A percentile compares a stretch with the other conserved stretches of the same genome.
phyloP scores from a whole-genome alignment of 179 eudicot species.

The Actinidia arguta region DNA sequence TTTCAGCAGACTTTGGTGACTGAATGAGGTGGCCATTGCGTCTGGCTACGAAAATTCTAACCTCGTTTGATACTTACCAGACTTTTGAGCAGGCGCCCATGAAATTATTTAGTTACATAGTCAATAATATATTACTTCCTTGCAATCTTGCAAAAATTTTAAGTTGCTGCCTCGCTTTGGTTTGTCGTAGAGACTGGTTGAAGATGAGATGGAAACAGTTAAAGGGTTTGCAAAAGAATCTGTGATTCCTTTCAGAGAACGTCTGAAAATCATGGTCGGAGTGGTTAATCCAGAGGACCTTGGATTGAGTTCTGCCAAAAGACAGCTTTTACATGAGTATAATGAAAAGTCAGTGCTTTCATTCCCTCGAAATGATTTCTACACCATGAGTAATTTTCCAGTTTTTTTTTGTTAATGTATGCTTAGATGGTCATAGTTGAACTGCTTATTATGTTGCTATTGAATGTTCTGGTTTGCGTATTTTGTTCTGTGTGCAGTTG shows the following conservation, averaged over 20 bases:
- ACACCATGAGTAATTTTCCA: constrained; percentile 39
- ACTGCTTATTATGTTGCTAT: too few species aligned
- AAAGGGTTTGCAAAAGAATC: constrained; percentile 78
- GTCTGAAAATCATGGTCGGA: constrained; percentile 86
- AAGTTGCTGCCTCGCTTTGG: neutral
- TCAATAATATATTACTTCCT: neutral
- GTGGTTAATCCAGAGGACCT: constrained; percentile 88
- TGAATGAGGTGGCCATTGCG: neutral
- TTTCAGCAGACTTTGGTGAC: neutral
- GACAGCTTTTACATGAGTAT: constrained; percentile 73
- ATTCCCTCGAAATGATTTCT: constrained; percentile 86
- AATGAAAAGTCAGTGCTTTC: constrained; percentile 92
- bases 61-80: neutral
- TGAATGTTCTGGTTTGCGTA: too few species aligned
- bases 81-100: too few species aligned
- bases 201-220: constrained; percentile 79
- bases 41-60: neutral
- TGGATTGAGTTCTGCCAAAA: constrained; percentile 64
- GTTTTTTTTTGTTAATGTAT: neutral
- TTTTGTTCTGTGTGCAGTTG: too few species aligned
- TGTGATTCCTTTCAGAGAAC: constrained; percentile 70
- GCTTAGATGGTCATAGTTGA: neutral
- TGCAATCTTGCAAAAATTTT: neutral
- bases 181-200: constrained; percentile 55
- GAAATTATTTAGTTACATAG: too few species aligned